Base-by-base conservation (phyloP, 805 yeast species). In the Cyberlindnera americana region DNA sequence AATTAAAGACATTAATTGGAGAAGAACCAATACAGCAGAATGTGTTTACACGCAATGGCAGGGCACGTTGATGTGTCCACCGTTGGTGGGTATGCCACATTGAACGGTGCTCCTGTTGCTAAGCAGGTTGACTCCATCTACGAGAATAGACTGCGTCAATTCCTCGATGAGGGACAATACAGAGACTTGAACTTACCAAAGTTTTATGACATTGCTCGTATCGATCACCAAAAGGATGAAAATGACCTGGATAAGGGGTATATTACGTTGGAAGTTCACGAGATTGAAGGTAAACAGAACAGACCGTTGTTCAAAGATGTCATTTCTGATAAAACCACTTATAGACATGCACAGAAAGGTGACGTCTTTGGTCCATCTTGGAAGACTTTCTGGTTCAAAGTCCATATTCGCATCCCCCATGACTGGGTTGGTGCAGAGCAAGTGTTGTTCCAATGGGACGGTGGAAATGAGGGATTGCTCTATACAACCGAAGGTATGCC, bases 311-410 rank as follows among this genome's bases (percentile, higher is more conserved):
- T 77, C 49, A 66, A 60, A 17, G 54, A 55, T 4, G 56, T 70
- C 24, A 48, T 55, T 24, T 44, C 33, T 10, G 34, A 43, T 13
- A 33, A 41, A 5, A 42, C 47, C 3, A 67, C 72, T 17, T 78
- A 78, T 70, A 65, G 70, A 49, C 65, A 68, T 18, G 82, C 86
- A n/a, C 59, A 62, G 12, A 79, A 78, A 48, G 95, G 93, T 17
- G 81, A 85, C 50, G 64, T 70, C 8, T 88, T 85, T 59, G 97
- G 98, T 0, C 99, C 99, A 3, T 83, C 95, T 12, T 91, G 99
- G 99, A 82, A 91, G 43, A 84, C 98, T 1, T 95, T 88, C 48
- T 91, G 99, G 99, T 88, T 93, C 63, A 75, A 78, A 50, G 65
- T 91, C 16, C 63, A 70, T 12, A 62, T 86, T 42, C 65, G 67